A percentile compares a stretch with the other conserved stretches of the same genome.
Evolutionary conservation across 768 basidiomycete species (phyloP).

Genomic region (Trametes elegans): DNA sequence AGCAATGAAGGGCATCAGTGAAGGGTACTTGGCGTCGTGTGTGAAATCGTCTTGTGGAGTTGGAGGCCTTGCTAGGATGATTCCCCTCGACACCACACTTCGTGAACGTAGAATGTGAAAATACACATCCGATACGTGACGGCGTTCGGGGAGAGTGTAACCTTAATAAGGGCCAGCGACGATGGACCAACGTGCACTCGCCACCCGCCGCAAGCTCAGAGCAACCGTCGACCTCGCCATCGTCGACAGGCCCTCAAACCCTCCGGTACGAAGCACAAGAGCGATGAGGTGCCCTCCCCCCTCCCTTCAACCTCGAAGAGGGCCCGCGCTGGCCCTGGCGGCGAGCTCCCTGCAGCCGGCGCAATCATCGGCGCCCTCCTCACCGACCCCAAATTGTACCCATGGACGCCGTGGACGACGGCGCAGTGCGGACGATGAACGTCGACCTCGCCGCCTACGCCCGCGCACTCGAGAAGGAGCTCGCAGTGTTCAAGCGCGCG

Average conservation of each 20-base stretch:
- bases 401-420: slow-evolving; percentile 27
- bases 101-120: no score
- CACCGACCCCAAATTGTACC: background rate
- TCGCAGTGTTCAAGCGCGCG: background rate
- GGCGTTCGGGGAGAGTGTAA: no score
- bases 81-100: no score
- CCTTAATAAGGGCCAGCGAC: no score
- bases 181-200: no score
- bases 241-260: background rate
- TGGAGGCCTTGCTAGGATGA: no score
- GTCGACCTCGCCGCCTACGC: slow-evolving; percentile 33
- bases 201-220: no score
- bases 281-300: background rate
- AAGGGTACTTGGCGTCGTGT: no score
- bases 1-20: no score
- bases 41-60: no score
- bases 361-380: background rate
- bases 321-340: background rate
- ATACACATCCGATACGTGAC: no score
- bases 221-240: no score
- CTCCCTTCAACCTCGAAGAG: background rate
- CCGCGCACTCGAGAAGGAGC: slow-evolving; percentile 28
- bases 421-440: slow-evolving; percentile 25
- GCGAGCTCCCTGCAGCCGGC: background rate
- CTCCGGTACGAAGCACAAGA: slow-evolving; percentile 10